These are phyloP conservation scores for Irpex rosettiformis DNA, from an alignment of 1,284 basidiomycete species.

Conservation along the genomic window DNA sequence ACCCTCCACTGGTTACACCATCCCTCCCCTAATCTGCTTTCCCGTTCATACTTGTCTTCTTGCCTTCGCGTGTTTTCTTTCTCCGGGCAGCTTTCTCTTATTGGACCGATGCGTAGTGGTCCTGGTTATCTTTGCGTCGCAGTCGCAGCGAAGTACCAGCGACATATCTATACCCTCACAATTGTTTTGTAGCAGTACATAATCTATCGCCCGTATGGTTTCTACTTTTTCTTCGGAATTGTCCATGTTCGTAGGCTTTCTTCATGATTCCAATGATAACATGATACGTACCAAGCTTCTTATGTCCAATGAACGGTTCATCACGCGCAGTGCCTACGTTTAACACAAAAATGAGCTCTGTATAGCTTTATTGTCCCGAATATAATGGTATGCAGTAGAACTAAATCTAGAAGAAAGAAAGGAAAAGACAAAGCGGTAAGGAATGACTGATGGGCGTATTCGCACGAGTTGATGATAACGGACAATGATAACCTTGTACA, in stretches of 20 bases:
- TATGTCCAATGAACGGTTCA: too few species aligned
- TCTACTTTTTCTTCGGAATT: too few species aligned
- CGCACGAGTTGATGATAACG: conserved; percentile 10
- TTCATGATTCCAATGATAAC: too few species aligned
- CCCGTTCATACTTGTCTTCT: background rate
- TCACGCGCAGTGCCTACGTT: too few species aligned
- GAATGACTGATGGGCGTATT: conserved; percentile 8
- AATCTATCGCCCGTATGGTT: background rate
- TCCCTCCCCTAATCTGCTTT: background rate
- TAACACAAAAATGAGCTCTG: background rate
- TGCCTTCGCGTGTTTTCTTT: background rate
- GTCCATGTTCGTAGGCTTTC: too few species aligned
- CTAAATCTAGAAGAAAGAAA: background rate
- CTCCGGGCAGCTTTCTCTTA: background rate
- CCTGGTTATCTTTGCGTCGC: background rate
- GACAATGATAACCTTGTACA: conserved; percentile 5
- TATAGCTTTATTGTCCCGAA: background rate
- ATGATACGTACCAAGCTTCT: too few species aligned
- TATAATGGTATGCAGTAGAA: conserved; percentile 7
- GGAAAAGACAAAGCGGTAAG: background rate
- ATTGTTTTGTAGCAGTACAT: background rate
- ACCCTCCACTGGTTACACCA: background rate
- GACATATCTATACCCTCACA: conserved; percentile 1
- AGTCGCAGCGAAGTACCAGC: background rate
- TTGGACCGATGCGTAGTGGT: background rate